These are phyloP conservation scores for Erysimum pusillum DNA, from an alignment of 441 rosid species.

Conservation along the genomic window DNA sequence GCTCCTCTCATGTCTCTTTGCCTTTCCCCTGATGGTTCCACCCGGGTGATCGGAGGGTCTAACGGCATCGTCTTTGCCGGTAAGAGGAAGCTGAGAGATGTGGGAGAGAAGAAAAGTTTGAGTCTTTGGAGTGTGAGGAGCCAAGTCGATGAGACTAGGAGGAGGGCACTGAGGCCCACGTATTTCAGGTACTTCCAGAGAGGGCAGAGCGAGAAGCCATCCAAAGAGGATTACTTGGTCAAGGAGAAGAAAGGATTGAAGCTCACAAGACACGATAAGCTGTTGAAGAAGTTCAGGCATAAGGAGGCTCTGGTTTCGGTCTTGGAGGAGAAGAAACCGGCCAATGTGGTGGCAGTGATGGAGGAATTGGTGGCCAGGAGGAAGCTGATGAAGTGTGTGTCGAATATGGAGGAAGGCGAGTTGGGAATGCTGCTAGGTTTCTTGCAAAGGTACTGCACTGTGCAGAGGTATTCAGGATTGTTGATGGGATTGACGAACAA, in stretches of 20 bases:
- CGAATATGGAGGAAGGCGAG: conserved; percentile 72
- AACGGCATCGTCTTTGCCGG: conserved; percentile 83
- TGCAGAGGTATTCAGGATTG: conserved; percentile 73
- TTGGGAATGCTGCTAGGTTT: conserved; percentile 73
- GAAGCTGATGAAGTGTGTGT: conserved; percentile 75
- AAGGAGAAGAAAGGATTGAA: conserved; percentile 77
- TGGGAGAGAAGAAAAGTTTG: conserved; percentile 35
- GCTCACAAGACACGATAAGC: conserved; percentile 77
- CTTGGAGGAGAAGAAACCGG: conserved; percentile 69
- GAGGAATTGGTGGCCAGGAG: conserved; percentile 89
- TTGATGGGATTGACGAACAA: conserved; percentile 79
- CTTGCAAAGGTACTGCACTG: conserved; percentile 74
- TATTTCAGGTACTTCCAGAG: conserved; percentile 83
- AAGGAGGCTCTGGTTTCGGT: conserved; percentile 82
- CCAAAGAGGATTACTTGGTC: conserved; percentile 68
- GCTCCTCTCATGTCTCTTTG: conserved; percentile 86
- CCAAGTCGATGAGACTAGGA: conserved; percentile 55
- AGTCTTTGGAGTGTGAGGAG: conserved; percentile 54
- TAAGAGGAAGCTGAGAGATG: conserved; percentile 68
- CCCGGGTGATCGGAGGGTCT: conserved; percentile 74
- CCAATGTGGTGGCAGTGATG: conserved; percentile 83
- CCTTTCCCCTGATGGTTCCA: conserved; percentile 66
- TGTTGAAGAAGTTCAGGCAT: conserved; percentile 89
- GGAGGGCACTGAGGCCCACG: conserved; percentile 62
- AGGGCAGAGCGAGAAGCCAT: conserved; percentile 83